Base-by-base conservation (phyloP, 2,329 filamentous ascomycete species). In the Cryphonectria japonica region DNA sequence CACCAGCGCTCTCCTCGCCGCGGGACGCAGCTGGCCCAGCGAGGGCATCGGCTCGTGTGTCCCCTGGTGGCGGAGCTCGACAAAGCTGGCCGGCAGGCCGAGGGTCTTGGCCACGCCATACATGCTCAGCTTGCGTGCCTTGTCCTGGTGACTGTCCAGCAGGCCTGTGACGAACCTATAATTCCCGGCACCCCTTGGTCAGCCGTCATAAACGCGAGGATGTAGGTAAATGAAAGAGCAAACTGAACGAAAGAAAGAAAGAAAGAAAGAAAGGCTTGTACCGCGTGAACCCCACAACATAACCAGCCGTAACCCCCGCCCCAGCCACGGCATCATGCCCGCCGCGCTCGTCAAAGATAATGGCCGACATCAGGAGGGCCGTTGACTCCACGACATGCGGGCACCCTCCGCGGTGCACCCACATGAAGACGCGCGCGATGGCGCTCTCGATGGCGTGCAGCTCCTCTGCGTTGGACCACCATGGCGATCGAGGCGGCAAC, bases 31-130 rank as follows among this genome's bases (percentile, higher is more conserved):
- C 73, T 93, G 90, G 14, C 88, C 85, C 68, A 97, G 83, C 1
- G 91, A 90, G 0, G 95, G 95, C 70, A 97, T 83, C 78, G 94
- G 92, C 80, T 97, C 93, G 79, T 98, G 95, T 57, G 94, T 97
- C 60, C 93, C 93, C 82, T 97, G 93, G 79, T 98, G 95, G 62
- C 95, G 89, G 71, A 97, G 85, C 83, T 97, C 94, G 68, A 98
- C 94, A 80, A 97, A 97, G 0, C 92, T 91, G 0, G 91, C 89
- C 0, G 92, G 92, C 70, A 94, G 82, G 0, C 88, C 89, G 70
- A 93, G 88, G 54, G 86, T 88, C 79, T 88, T 90, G 72, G 91
- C 92, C 34, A 92, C 85, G 59, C 87, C 86, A 80, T 92, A 92
- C 92, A 94, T 94, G 81, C 86, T 91, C 83, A 87, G 87, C 83